Percentiles rank a stretch among this genome's conserved stretches.
Evolutionary conservation across 306 rosid genomes (phyloP).

Genomic region (Chamaecrista fasciculata): DNA sequence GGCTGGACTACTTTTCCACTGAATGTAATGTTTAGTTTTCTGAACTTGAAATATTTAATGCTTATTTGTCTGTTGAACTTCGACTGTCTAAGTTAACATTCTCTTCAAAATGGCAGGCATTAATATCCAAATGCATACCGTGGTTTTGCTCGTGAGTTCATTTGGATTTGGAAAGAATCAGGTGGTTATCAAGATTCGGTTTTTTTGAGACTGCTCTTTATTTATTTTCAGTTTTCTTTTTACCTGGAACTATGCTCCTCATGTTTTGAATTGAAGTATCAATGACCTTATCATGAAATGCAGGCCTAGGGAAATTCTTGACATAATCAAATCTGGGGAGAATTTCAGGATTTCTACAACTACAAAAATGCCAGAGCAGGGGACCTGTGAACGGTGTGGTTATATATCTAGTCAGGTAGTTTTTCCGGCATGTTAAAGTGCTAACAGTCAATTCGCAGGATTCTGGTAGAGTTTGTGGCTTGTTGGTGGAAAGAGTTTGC

Average conservation of each 20-base stretch:
- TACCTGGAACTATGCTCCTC: not conserved
- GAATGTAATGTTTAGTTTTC: slow-evolving; percentile 57
- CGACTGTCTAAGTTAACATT: not conserved
- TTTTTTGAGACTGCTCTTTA: not conserved
- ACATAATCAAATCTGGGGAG: slow-evolving; percentile 92
- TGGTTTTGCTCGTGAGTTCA: slow-evolving; percentile 96
- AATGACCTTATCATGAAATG: slow-evolving; percentile 12
- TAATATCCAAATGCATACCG: slow-evolving; percentile 98
- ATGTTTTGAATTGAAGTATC: not conserved
- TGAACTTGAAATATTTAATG: not conserved
- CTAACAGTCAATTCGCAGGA: not conserved
- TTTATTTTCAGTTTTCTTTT: not conserved
- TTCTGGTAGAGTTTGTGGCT: no score
- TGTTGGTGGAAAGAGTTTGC: not conserved
- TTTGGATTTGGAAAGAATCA: slow-evolving; percentile 92
- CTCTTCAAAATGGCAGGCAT: slow-evolving; percentile 53
- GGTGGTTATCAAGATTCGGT: slow-evolving; percentile 41
- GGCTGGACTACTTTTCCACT: slow-evolving; percentile 93
- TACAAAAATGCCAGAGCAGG: slow-evolving; percentile 97
- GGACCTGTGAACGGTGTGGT: slow-evolving; percentile 89
- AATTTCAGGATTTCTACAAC: slow-evolving; percentile 81
- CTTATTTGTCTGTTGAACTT: not conserved
- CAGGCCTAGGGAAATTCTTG: slow-evolving; percentile 90
- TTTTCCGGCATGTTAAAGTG: not conserved
- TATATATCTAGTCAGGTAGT: slow-evolving; percentile 97